A percentile compares a stretch with the other conserved stretches of the same genome.
These are phyloP conservation scores for Diversispora epigaea DNA, from an alignment of 192 early-diverging fungal species.

Conservation along the genomic window DNA sequence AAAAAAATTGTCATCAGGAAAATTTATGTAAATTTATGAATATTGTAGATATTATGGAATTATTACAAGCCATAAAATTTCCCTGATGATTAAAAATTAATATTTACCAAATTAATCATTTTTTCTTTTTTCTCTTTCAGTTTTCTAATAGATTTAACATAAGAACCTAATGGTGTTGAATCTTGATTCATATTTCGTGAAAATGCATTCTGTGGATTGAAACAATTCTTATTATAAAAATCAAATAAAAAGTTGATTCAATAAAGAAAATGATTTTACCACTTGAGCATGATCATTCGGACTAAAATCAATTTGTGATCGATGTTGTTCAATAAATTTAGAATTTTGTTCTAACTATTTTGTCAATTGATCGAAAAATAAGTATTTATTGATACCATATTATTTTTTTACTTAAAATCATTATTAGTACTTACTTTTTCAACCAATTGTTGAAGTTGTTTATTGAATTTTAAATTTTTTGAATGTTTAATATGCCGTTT, in stretches of 20 bases:
- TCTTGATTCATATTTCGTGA: conserved; percentile 3
- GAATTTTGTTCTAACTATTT: conserved; percentile 74
- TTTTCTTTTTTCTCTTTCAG: conserved; percentile 23
- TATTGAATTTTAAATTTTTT: conserved; percentile 74
- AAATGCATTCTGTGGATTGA: conserved; percentile 6
- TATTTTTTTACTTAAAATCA: background rate
- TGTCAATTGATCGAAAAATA: background rate
- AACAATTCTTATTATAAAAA: background rate
- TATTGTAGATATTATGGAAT: too few relatives aligned
- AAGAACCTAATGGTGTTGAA: conserved; percentile 18
- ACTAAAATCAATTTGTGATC: conserved; percentile 64
- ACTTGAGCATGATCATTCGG: conserved; percentile 53
- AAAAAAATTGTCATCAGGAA: too few relatives aligned
- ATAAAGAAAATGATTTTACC: conserved; percentile 4
- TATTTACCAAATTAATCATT: conserved; percentile 3
- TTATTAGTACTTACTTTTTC: conserved; percentile 60
- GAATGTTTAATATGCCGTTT: conserved; percentile 82
- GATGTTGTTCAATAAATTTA: conserved; percentile 69
- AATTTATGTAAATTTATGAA: too few relatives aligned
- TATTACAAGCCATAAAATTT: too few relatives aligned
- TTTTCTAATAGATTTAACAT: background rate
- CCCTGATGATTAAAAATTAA: background rate
- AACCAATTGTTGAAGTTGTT: conserved; percentile 77
- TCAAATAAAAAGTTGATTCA: background rate
- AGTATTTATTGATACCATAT: background rate